Evolutionary conservation across 805 yeast species (phyloP), one percentile per base, ranked within the genome.

Genomic region (Metschnikowia gelsemii): DNA sequence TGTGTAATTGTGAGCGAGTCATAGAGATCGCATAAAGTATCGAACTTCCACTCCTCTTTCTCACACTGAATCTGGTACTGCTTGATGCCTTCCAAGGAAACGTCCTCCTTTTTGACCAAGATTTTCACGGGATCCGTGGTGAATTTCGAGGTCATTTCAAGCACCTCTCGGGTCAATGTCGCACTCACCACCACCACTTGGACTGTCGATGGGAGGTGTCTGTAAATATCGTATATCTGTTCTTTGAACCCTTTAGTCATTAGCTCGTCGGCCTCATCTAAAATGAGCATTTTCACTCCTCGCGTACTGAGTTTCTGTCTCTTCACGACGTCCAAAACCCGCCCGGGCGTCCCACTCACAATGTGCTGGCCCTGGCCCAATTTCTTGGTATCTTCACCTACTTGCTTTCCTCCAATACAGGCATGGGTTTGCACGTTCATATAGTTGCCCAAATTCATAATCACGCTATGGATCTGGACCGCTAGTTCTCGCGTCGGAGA

Each of bases 401-500:
- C 83, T 48, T 81, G 79, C 48, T 87, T 87, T 50, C 98, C 98
- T 50, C 99, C 99, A 51, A 91, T 88, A 57, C 95, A 86, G 4
- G 97, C 96, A 61, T 87, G 91, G 45, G 90, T 82, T 39, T 82
- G 81, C 29, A 88, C 78, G 57, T 86, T 85, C 84, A 93, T 78
- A 65, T 85, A 87, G 62, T 82, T 86, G 44, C 98, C 98, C 38
- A 93, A 68, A 41, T 91, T 81, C 47, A 80, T 75, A 32, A 93
- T 85, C 38, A 93, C 98, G 56, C 80, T 83, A 67, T 87, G 88
- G 61, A 90, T 93, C 65, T 93, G 99, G 18, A 80, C 75, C 13
- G 99, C 99, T 59, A 93, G 74, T 68, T 93, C 99, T 73, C 99
- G 81, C 28, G 99, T 93, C 36, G 99, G 99, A 13, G 96, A 88